Evolutionary conservation across 2,329 filamentous ascomycete genomes (phyloP), one percentile per base, ranked within the genome.

Genomic region (Ophiostoma sp.): DNA sequence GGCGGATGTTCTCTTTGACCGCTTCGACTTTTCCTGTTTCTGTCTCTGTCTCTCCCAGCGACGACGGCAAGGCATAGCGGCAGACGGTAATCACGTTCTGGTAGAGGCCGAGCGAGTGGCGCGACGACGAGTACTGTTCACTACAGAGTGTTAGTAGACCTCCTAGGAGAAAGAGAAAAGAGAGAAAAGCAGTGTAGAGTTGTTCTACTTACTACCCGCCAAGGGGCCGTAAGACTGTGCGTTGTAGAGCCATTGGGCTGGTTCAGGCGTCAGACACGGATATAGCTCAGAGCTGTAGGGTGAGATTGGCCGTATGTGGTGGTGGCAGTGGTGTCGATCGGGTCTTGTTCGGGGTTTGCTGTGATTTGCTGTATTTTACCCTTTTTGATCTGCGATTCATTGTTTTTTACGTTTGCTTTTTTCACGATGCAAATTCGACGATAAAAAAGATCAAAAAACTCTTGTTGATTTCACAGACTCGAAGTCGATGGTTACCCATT

Each of bases 101-200:
- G 76, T 87, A 86, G 61, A 87, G 77, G 42, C 84, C 85, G 3
- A 87, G 78, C 3, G 80, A 77, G 75, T 87, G 85, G 1, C 85
- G 83, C 6, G 83, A 80, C 2, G 85, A 83, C 6, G 83, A 85
- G 76, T 79, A 85, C 52, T 81, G 79, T 75, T 87, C 85, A 64
- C 85, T 86, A 72, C 4, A 5, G 19, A 3, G 19, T 28, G 72
- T 70, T 11, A 36, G 33, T 8, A 36, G 33, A 3, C 33, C 3
- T 36, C 4, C 33, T 36, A 3, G 28, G 11, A 33, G 55, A 19
- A 33, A 15, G 33, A 59, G 17, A 9, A n/a, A 28, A n/a, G 19
- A 36, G 8, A 11, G 42, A 9, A 5, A 12, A 6, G 4, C 28
- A 45, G 11, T 15, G 25, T 25, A 59, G 39, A 39, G 11, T 19